Percentiles rank a stretch among this genome's conserved stretches.
phyloP scores from a whole-genome alignment of 2,329 filamentous ascomycete genomes.

The Cordyceps cateniannulata region DNA sequence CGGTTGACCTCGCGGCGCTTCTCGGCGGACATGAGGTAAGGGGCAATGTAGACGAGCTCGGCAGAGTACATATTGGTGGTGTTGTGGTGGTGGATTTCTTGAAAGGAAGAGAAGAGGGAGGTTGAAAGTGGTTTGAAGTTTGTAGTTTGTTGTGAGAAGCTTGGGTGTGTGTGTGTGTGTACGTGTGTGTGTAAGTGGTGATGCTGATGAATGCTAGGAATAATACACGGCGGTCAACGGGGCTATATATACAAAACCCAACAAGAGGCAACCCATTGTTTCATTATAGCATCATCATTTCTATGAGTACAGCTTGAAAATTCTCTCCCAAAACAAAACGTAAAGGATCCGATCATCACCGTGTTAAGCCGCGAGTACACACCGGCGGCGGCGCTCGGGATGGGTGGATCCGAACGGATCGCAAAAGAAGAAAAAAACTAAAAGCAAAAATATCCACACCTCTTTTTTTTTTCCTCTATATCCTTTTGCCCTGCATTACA shows the following conservation, averaged over 20 bases:
- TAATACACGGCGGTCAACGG: not conserved
- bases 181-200: slow-evolving; percentile 7
- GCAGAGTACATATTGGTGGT: slow-evolving; percentile 8
- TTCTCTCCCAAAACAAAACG: not conserved
- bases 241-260: slow-evolving; percentile 10
- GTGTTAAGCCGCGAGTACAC: slow-evolving; percentile 8
- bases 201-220: slow-evolving; percentile 2
- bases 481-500: too few species aligned
- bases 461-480: not conserved
- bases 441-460: not conserved
- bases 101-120: not conserved
- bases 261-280: not conserved
- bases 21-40: slow-evolving; percentile 11
- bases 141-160: too few species aligned
- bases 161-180: not conserved
- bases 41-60: slow-evolving; percentile 12
- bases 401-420: not conserved
- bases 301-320: not conserved
- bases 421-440: not conserved
- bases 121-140: not conserved
- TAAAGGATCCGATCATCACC: slow-evolving; percentile 9
- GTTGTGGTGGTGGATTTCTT: not conserved
- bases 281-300: not conserved
- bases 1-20: slow-evolving; percentile 1
- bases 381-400: not conserved